A percentile compares a stretch with the other conserved stretches of the same genome.
Evolutionary conservation across 2,329 filamentous ascomycete genomes (phyloP).

Genomic region (Trichoderma citrinoviride): DNA sequence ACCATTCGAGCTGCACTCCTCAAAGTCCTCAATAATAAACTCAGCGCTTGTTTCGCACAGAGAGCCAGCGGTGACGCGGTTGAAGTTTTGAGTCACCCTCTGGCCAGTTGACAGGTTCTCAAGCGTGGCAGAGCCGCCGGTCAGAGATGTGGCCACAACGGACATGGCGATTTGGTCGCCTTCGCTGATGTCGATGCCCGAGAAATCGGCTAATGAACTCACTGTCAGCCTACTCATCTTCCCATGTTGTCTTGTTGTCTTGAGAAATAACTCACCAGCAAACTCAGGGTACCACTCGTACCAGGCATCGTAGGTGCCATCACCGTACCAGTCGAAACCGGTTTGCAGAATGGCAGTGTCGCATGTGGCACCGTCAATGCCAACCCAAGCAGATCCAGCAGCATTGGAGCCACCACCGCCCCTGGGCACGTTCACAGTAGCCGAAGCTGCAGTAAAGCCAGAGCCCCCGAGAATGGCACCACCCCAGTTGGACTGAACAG

Average conservation of each 20-base stretch:
- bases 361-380: constrained; percentile 4
- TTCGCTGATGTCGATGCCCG: constrained; percentile 2
- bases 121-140: constrained; percentile 10
- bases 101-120: constrained; percentile 7
- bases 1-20: background rate
- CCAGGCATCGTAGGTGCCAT: constrained; percentile 18
- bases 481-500: constrained; percentile 16
- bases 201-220: background rate
- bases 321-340: constrained; percentile 12
- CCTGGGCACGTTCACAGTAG: constrained; percentile 8
- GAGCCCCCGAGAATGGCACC: constrained; percentile 6
- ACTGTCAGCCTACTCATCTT: background rate
- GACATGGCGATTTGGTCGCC: constrained; percentile 8
- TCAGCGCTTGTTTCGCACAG: constrained; percentile 14
- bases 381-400: constrained; percentile 15
- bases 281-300: constrained; percentile 15
- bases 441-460: background rate
- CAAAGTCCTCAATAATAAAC: constrained; percentile 14
- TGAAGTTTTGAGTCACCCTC: constrained; percentile 10
- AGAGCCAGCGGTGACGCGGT: constrained; percentile 3
- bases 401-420: constrained; percentile 11
- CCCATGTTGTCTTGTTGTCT: background rate
- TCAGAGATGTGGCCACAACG: constrained; percentile 9
- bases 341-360: constrained; percentile 6
- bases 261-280: background rate